A percentile compares a stretch with the other conserved stretches of the same genome.
Evolutionary conservation across 148 eudicot genomes (phyloP).

Genomic region (Arbutus unedo): DNA sequence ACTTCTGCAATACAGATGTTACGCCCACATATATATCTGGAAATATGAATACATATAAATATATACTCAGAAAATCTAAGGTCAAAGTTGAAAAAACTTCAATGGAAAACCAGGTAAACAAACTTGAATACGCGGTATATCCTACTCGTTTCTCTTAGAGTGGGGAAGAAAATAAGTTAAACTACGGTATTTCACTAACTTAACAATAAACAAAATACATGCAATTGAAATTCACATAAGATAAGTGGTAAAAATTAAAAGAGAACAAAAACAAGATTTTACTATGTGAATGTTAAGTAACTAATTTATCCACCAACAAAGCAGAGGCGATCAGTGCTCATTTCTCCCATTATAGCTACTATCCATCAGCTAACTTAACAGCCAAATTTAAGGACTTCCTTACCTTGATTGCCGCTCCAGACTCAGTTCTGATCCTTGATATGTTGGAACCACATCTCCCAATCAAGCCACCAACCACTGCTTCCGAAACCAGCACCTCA

Average conservation of each 20-base stretch:
- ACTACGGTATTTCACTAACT: neutral
- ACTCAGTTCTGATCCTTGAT: constrained; percentile 75
- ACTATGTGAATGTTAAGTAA: neutral
- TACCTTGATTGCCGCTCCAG: constrained; percentile 94
- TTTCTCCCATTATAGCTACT: neutral
- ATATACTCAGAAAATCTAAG: neutral
- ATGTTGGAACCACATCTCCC: constrained; percentile 89
- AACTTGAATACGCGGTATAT: neutral
- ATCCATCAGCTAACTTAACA: neutral
- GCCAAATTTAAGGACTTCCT: constrained; percentile 1
- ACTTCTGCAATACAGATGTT: neutral
- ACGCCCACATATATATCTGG: neutral
- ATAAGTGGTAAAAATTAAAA: neutral
- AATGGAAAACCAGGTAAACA: neutral
- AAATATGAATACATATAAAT: neutral
- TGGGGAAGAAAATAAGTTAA: neutral
- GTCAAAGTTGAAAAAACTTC: neutral
- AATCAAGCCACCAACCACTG: constrained; percentile 84
- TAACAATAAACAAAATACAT: neutral
- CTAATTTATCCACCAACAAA: neutral
- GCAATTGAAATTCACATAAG: neutral
- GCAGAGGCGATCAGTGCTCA: neutral
- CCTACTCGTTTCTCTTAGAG: neutral
- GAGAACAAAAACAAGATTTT: neutral
- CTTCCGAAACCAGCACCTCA: constrained; percentile 72